Base-by-base conservation (phyloP, 306 rosid species). In the Malus orientalis region DNA sequence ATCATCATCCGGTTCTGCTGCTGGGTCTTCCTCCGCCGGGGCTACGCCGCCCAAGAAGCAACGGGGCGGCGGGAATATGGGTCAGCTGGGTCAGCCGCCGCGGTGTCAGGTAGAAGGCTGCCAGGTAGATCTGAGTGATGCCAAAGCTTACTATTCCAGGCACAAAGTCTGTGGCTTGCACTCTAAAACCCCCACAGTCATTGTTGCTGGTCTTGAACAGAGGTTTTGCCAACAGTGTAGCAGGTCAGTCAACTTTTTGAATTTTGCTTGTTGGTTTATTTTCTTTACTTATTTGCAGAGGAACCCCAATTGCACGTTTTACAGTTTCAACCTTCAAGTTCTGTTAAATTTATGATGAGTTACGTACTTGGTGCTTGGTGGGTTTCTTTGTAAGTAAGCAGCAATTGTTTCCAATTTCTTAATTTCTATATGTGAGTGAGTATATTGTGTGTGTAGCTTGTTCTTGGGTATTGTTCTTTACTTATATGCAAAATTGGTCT, bases 211-310 rank as follows among this genome's bases (percentile, higher is more conserved):
- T 12, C 80, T 89, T 19, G 87, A 90, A 69, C 97, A 95, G 78
- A 84, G 98, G 86, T 95, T 95, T 89, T 95, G 98, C 77, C 98
- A 92, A 75, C 98, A 95, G 91, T 95, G 98, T 76, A 92, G 98
- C 92, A 90, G 98, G 84, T 85, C 70, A 38, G 16, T 23, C 11
- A 29, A 12, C 8, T 0, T 71, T 54, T 1, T 38, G 12, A 15
- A 58, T 58, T 22, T 62, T 45, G 30, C 20, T 68, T 42, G 59
- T 30, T 60, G 3, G 32, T 58, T 16, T 16, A 19, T 30, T 8
- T 23, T 78, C 59, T 16, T 51, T 67, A 29, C 67, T 68, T 79
- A 44, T 58, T 38, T 25, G 38, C 38, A 61, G 20, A 8, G 44
- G 29, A 16, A 64, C 67, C 16, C 36, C 19, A 59, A 12, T 29